Evolutionary conservation across 139 green algal species (phyloP).

Genomic region (Microglena sp.): DNA sequence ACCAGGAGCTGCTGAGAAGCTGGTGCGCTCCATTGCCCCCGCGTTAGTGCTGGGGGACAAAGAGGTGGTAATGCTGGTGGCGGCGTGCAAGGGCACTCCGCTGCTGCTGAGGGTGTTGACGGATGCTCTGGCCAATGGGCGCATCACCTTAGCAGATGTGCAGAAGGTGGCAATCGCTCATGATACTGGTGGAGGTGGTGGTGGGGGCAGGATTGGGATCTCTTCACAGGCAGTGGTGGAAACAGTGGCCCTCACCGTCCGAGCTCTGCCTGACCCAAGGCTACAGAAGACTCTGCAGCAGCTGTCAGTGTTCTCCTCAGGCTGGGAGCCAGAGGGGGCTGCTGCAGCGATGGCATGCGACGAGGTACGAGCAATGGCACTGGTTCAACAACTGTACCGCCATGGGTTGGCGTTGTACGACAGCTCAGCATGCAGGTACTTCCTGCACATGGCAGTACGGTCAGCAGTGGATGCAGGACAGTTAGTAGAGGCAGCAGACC

Average conservation of each 20-base stretch:
- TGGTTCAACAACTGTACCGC: background rate
- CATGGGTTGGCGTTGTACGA: slow-evolving; percentile 3
- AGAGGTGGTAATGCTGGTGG: background rate
- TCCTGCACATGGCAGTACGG: slow-evolving; percentile 12
- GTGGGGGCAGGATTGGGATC: too few species aligned
- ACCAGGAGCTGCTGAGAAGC: background rate
- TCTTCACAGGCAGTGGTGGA: background rate
- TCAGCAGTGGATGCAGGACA: background rate
- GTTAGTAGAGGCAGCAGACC: background rate
- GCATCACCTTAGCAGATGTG: slow-evolving; percentile 1
- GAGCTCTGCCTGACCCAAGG: background rate
- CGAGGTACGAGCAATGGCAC: background rate
- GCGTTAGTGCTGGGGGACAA: background rate
- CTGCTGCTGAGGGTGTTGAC: slow-evolving; percentile 14
- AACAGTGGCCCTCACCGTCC: slow-evolving; percentile 6
- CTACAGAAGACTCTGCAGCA: background rate
- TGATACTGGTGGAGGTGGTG: too few species aligned
- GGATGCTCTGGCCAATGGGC: background rate
- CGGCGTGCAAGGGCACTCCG: slow-evolving; percentile 5
- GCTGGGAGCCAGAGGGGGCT: slow-evolving; percentile 1
- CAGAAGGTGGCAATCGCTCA: background rate
- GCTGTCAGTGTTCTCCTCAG: slow-evolving; percentile 11
- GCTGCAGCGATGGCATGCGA: background rate
- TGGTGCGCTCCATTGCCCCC: background rate
- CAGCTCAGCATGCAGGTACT: background rate